These are phyloP conservation scores for Talaromyces atroroseus DNA, from an alignment of 2,329 filamentous ascomycete species.

Conservation along the genomic window DNA sequence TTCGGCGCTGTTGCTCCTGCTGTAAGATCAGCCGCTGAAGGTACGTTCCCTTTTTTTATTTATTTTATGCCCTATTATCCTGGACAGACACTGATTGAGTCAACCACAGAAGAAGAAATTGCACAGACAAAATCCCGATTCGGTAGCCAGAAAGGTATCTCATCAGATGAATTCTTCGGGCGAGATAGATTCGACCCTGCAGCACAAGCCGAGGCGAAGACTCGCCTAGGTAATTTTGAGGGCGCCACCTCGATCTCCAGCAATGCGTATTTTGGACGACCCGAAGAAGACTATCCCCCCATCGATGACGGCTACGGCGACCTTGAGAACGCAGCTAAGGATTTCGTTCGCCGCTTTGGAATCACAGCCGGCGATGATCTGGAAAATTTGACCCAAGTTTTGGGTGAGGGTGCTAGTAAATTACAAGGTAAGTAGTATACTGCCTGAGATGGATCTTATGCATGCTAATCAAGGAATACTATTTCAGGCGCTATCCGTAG, in stretches of 20 bases:
- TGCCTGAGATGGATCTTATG: not conserved
- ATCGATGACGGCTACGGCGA: constrained; percentile 78
- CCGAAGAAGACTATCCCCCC: constrained; percentile 67
- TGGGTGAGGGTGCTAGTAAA: constrained; percentile 79
- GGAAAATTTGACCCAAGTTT: constrained; percentile 75
- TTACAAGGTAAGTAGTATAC: constrained; percentile 60
- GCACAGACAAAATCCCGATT: constrained; percentile 84
- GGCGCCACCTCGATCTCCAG: constrained; percentile 88
- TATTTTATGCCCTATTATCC: not conserved
- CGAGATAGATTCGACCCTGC: constrained; percentile 78
- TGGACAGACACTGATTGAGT: constrained; percentile 11
- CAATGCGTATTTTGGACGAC: constrained; percentile 94
- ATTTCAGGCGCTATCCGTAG: constrained; percentile 42
- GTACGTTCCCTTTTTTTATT: constrained; percentile 42
- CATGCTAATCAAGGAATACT: constrained; percentile 4
- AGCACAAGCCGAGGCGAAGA: constrained; percentile 78
- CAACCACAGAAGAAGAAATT: constrained; percentile 62
- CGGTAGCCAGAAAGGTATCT: constrained; percentile 88
- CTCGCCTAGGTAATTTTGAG: constrained; percentile 83
- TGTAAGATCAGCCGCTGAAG: constrained; percentile 63
- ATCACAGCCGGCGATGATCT: constrained; percentile 94
- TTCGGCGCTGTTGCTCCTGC: constrained; percentile 75
- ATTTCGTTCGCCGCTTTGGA: constrained; percentile 91
- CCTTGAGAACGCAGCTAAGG: constrained; percentile 86
- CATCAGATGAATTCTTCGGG: constrained; percentile 96